These are phyloP conservation scores for Aureobasidium uvarum DNA, from an alignment of 2,329 filamentous ascomycete species.

Conservation along the genomic window DNA sequence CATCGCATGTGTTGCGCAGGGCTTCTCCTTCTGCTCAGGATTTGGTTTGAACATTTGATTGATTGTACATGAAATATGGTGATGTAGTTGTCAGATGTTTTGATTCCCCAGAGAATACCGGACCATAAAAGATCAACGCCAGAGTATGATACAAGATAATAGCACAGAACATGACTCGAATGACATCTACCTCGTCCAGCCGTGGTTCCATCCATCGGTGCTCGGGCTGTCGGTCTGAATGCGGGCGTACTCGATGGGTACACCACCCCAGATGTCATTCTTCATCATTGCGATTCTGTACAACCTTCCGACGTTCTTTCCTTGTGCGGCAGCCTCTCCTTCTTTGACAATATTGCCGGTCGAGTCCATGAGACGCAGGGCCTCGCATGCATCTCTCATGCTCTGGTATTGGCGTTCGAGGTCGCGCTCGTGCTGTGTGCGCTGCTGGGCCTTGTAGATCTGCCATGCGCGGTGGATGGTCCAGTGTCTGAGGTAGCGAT, in stretches of 20 bases:
- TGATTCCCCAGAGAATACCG: neutral
- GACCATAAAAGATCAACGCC: neutral
- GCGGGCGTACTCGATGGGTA: conserved; percentile 90
- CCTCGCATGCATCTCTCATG: conserved; percentile 85
- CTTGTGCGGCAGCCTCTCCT: conserved; percentile 35
- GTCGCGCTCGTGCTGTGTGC: conserved; percentile 63
- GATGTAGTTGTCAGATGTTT: neutral
- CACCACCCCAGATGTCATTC: conserved; percentile 74
- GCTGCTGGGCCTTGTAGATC: conserved; percentile 69
- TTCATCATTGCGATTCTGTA: conserved; percentile 90
- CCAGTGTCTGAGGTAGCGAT: conserved; percentile 90
- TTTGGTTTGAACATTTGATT: no score
- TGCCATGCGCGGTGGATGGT: conserved; percentile 97
- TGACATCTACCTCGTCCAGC: conserved; percentile 65
- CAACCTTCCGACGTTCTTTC: conserved; percentile 65
- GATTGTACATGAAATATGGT: neutral
- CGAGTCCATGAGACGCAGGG: conserved; percentile 59
- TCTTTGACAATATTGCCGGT: conserved; percentile 42
- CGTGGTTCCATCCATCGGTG: conserved; percentile 84
- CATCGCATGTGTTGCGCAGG: neutral
- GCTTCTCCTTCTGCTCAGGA: neutral
- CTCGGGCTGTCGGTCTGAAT: conserved; percentile 80
- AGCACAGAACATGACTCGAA: neutral
- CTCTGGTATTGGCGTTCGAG: conserved; percentile 76
- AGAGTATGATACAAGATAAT: conserved; percentile 18